Percentiles rank a stretch among this genome's conserved stretches.
phyloP scores from a whole-genome alignment of 768 basidiomycete genomes.

The Termitomyces sp. region DNA sequence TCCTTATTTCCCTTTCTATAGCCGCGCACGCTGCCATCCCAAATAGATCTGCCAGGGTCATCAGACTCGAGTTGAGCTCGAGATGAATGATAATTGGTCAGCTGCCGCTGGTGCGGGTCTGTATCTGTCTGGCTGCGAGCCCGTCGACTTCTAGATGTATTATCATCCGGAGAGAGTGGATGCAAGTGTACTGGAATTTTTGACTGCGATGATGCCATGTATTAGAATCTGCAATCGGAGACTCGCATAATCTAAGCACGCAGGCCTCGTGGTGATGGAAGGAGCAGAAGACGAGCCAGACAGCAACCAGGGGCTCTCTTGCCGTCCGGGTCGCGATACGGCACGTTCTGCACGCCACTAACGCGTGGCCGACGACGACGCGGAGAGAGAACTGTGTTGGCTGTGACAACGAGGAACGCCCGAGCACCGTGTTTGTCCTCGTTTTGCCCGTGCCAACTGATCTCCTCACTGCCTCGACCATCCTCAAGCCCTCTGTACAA shows the following conservation, averaged over 20 bases:
- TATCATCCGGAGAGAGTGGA: slow-evolving; percentile 60
- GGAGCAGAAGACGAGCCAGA: background rate
- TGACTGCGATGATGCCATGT: slow-evolving; percentile 32
- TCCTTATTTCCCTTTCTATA: slow-evolving; percentile 37
- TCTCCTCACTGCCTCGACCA: background rate
- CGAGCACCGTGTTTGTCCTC: slow-evolving; percentile 1
- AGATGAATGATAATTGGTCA: slow-evolving; percentile 54
- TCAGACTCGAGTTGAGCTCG: slow-evolving; percentile 56
- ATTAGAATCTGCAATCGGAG: background rate
- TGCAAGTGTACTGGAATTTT: slow-evolving; percentile 65
- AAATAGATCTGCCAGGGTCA: slow-evolving; percentile 24
- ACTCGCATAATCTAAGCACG: slow-evolving; percentile 6
- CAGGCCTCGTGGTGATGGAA: slow-evolving; percentile 1
- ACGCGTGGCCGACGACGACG: slow-evolving; percentile 2
- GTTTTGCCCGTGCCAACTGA: background rate
- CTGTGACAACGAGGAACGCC: background rate
- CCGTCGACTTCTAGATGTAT: slow-evolving; percentile 39
- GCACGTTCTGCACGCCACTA: slow-evolving; percentile 2
- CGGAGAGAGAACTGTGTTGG: background rate
- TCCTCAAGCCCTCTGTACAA: background rate
- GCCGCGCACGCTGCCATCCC: slow-evolving; percentile 53
- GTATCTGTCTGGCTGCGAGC: slow-evolving; percentile 32
- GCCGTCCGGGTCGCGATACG: background rate
- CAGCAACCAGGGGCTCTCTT: background rate
- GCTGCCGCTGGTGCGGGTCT: slow-evolving; percentile 20